A percentile compares a stretch with the other conserved stretches of the same genome.
Evolutionary conservation across 345 rosid species (phyloP).

Genomic region (Syzygium grande): DNA sequence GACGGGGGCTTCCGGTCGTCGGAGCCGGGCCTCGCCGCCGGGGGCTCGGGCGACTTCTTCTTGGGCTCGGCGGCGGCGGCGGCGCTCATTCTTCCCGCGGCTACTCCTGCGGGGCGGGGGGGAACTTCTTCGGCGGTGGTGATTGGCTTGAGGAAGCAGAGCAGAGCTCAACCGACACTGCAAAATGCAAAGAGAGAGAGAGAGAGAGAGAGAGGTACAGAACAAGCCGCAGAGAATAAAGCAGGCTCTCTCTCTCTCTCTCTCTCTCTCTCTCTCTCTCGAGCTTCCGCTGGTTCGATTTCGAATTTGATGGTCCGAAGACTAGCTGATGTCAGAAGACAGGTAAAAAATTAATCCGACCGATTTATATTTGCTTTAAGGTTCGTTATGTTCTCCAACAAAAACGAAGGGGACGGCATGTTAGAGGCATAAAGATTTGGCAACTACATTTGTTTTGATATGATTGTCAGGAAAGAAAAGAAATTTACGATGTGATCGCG

Average conservation of each 20-base stretch:
- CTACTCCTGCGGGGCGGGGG: neutral
- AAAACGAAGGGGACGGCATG: too few species aligned
- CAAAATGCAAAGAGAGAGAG: neutral
- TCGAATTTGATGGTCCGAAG: neutral
- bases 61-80: slow-evolving; percentile 55
- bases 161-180: neutral
- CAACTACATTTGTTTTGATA: too few species aligned
- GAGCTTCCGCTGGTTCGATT: neutral
- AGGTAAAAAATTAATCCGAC: neutral
- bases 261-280: neutral
- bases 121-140: neutral
- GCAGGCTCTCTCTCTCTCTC: neutral
- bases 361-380: neutral
- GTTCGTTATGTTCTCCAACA: too few species aligned
- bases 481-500: too few species aligned
- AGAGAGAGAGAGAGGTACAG: neutral
- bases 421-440: too few species aligned
- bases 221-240: too few species aligned
- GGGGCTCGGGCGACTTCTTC: slow-evolving; percentile 40
- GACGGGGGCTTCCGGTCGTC: slow-evolving; percentile 48
- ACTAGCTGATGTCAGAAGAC: neutral
- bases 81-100: slow-evolving; percentile 24
- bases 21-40: slow-evolving; percentile 26
- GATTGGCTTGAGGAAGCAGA: neutral
- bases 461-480: too few species aligned